Evolutionary conservation across 495 filamentous ascomycete genomes (phyloP).

Genomic region (Penicillium verhagenii): DNA sequence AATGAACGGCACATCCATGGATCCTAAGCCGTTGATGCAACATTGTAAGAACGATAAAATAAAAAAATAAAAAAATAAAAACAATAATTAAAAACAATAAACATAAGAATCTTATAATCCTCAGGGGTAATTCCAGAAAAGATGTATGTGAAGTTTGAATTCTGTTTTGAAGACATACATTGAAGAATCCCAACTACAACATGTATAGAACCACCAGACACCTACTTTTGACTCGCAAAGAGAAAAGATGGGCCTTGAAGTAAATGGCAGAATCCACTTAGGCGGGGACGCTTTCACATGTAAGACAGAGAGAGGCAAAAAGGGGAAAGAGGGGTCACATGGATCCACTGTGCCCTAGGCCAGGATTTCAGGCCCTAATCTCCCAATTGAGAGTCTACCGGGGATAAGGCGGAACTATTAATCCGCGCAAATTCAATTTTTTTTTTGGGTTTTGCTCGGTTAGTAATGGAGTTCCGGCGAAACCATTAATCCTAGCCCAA

Average conservation of each 20-base stretch:
- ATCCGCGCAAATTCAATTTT: no score
- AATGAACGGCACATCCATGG: not conserved
- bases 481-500: constrained; percentile 19
- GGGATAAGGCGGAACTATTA: not conserved
- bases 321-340: constrained; percentile 12
- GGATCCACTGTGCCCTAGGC: not conserved
- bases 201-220: no score
- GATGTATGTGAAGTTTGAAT: no score
- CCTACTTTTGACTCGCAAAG: no score
- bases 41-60: not conserved
- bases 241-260: not conserved
- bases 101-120: no score
- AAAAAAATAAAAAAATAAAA: not conserved
- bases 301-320: not conserved
- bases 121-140: no score
- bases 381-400: not conserved
- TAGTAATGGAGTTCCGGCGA: no score
- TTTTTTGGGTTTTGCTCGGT: no score
- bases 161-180: no score
- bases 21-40: not conserved
- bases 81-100: not conserved
- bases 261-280: not conserved
- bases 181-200: no score
- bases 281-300: constrained; percentile 6
- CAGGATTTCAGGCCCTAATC: constrained; percentile 15